Conservation (phyloP, 2,329 filamentous ascomycete species). For the Pseudogymnoascus sp. region DNA sequence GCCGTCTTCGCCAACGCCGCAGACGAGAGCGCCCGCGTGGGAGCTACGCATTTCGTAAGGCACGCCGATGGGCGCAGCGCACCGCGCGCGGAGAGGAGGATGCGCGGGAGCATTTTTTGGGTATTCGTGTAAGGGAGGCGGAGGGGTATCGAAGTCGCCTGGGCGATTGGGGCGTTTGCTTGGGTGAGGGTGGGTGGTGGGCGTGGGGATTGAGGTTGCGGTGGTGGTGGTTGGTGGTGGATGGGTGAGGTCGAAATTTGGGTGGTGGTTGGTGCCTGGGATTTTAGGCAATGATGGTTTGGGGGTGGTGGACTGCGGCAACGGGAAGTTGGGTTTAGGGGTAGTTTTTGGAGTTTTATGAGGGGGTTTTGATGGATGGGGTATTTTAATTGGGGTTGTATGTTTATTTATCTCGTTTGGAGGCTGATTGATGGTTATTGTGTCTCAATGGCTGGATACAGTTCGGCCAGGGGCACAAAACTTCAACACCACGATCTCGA, state of each 20-base stretch:
- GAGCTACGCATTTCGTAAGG: background rate
- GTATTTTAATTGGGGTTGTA: background rate
- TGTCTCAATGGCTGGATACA: background rate
- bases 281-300: background rate
- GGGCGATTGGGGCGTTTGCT: background rate
- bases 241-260: background rate
- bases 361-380: background rate
- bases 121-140: background rate
- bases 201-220: background rate
- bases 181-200: too few relatives aligned
- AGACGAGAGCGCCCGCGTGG: background rate
- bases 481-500: background rate
- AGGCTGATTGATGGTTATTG: background rate
- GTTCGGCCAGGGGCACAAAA: background rate
- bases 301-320: background rate
- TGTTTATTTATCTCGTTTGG: background rate
- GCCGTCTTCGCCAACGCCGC: background rate
- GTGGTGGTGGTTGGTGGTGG: background rate
- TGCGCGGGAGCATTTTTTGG: background rate
- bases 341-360: background rate
- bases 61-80: background rate
- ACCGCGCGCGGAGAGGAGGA: background rate
- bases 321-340: background rate
- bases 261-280: background rate
- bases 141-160: background rate